These are phyloP conservation scores for Calonectria pseudoreteaudii DNA, from an alignment of 2,329 filamentous ascomycete genomes.

Conservation along the genomic window DNA sequence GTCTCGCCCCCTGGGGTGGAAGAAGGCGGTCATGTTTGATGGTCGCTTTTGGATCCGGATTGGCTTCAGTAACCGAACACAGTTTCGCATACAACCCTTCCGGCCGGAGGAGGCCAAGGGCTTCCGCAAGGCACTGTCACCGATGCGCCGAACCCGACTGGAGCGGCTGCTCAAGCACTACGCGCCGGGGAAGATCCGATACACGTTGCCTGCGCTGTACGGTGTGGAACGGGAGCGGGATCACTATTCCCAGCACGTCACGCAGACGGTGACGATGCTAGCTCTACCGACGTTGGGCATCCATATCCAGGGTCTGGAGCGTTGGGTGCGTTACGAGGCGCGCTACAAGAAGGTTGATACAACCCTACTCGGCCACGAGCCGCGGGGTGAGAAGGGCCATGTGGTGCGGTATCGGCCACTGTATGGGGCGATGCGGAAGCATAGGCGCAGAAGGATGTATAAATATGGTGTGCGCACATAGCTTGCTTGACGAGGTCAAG, in stretches of 20 bases:
- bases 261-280: slow-evolving; percentile 55
- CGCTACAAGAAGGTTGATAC: slow-evolving; percentile 64
- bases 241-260: slow-evolving; percentile 40
- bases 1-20: slow-evolving; percentile 49
- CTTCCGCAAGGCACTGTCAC: slow-evolving; percentile 59
- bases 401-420: slow-evolving; percentile 21
- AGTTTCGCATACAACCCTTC: slow-evolving; percentile 60
- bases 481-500: background rate
- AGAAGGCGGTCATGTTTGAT: slow-evolving; percentile 61
- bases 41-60: slow-evolving; percentile 72
- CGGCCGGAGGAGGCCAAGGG: slow-evolving; percentile 55
- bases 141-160: slow-evolving; percentile 48
- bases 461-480: slow-evolving; percentile 28
- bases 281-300: slow-evolving; percentile 66
- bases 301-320: slow-evolving; percentile 57
- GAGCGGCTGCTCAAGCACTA: slow-evolving; percentile 58
- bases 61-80: slow-evolving; percentile 54
- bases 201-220: slow-evolving; percentile 67
- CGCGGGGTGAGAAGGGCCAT: slow-evolving; percentile 26
- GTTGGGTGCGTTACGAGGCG: slow-evolving; percentile 63
- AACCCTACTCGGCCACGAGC: slow-evolving; percentile 48
- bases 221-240: slow-evolving; percentile 50
- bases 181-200: slow-evolving; percentile 67
- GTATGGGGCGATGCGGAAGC: slow-evolving; percentile 27
- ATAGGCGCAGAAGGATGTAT: slow-evolving; percentile 30